These are phyloP conservation scores for Porcisia hertigi DNA, from an alignment of 208 protist genomes.

Conservation along the genomic window DNA sequence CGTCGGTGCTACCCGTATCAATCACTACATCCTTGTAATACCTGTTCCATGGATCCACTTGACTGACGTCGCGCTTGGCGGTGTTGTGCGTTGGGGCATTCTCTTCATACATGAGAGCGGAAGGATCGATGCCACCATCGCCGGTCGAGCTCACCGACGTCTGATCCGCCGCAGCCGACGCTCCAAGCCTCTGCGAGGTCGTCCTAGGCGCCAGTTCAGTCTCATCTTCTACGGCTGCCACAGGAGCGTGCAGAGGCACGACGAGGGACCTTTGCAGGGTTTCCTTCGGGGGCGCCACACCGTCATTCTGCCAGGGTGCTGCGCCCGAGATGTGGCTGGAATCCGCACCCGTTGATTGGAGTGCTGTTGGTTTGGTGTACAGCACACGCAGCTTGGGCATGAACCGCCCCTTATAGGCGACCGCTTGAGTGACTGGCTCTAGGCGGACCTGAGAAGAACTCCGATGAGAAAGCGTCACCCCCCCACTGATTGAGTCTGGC, in stretches of 20 bases:
- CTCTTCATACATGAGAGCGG: not conserved
- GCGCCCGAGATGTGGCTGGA: not conserved
- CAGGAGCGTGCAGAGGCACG: not conserved
- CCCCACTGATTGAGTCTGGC: not conserved
- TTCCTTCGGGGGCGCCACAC: not conserved
- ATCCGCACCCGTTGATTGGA: not conserved
- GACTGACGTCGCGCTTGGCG: not conserved
- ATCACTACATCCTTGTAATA: constrained; percentile 5
- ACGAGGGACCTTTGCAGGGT: constrained; percentile 3
- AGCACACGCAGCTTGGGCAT: constrained; percentile 12
- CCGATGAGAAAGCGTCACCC: not conserved
- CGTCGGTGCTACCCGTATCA: constrained; percentile 1
- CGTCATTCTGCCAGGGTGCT: not conserved
- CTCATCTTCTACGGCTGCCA: not conserved
- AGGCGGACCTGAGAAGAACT: not conserved
- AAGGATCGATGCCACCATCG: not conserved
- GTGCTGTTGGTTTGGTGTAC: not conserved
- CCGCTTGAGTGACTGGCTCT: not conserved
- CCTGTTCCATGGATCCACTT: not conserved
- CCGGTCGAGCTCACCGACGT: not conserved
- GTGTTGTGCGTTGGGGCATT: not conserved
- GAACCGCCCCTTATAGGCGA: not conserved
- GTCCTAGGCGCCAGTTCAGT: not conserved
- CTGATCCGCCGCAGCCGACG: not conserved
- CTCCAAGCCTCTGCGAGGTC: not conserved